A percentile compares a stretch with the other conserved stretches of the same genome.
Evolutionary conservation across 768 basidiomycete species (phyloP).

Genomic region (Sporobolomyces roseus): DNA sequence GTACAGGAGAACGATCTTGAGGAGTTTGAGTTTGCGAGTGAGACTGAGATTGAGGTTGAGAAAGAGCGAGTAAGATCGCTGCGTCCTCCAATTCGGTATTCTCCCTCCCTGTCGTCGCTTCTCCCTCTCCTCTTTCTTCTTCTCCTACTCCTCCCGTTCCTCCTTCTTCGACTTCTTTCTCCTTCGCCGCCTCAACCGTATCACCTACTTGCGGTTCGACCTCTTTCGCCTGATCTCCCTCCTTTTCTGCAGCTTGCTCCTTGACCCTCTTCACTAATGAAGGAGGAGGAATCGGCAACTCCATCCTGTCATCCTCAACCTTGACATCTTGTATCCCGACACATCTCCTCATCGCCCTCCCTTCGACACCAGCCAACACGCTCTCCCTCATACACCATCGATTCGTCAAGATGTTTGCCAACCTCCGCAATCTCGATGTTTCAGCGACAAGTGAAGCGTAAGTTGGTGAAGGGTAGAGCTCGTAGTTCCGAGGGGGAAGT

Average conservation of each 20-base stretch:
- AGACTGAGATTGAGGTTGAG: background rate
- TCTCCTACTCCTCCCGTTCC: background rate
- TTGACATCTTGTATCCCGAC: background rate
- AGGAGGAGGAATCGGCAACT: background rate
- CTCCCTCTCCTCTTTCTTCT: background rate
- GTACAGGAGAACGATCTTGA: background rate
- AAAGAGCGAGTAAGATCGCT: conserved; percentile 1
- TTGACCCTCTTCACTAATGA: background rate
- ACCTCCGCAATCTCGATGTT: background rate
- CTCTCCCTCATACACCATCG: background rate
- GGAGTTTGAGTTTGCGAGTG: background rate
- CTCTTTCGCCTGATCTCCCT: background rate
- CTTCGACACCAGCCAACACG: background rate
- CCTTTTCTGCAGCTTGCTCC: background rate
- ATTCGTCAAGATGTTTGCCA: background rate
- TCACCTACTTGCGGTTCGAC: background rate
- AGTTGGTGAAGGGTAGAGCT: background rate
- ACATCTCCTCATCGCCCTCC: background rate
- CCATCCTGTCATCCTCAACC: background rate
- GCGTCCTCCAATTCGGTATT: conserved; percentile 2
- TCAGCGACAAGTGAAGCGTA: background rate
- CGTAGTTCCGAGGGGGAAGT: background rate
- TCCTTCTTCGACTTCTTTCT: background rate
- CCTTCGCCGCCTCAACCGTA: background rate
- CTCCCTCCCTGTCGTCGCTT: background rate